Evolutionary conservation across 805 yeast genomes (phyloP), one percentile per base, ranked within the genome.

Genomic region (Hanseniaspora lindneri): DNA sequence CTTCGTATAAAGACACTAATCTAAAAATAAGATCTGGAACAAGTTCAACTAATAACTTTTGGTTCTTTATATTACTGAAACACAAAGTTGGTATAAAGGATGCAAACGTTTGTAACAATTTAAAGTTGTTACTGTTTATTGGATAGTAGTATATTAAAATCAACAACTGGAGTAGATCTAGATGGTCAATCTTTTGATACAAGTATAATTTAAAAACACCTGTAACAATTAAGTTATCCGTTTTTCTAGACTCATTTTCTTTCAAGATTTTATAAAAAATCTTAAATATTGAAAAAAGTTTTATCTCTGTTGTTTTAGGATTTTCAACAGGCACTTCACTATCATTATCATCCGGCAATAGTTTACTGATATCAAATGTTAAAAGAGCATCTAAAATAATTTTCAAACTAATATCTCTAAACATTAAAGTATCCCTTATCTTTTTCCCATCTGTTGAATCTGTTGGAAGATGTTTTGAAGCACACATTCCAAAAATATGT

Each of bases 51-150:
- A 87, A 64, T 52, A 79, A 69, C 42, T 70, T 72, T 60, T 85
- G 96, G 60, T 87, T 94, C 16, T 66, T 66, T 0, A 70, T 67
- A 56, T 80, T 87, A 29, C 94, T 82, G 58, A 77, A 82, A 33
- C 92, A 79, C 60, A 83, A 86, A 0, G 83, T 94, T 0, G 96
- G 96, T 16, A 88, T 70, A 60, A 95, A 87, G 58, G 84, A 88
- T 9, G 92, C 76, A 51, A 88, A 73, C 0, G 83, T 83, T 61
- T 88, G 96, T 41, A 79, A 70, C 52, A 88, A 67, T 14, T 78
- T 75, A 50, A 75, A 80, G 55, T 85, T 85, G 4, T 68, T 64
- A 4, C 74, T 63, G 47, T 80, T 79, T 3, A 67, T 62, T 0
- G 92, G 87, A 47, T 81, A 78, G 65, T 84, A 88, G 58, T 86